Evolutionary conservation across 2,329 filamentous ascomycete species (phyloP), one percentile per base, ranked within the genome.

Genomic region (Alternaria atra): DNA sequence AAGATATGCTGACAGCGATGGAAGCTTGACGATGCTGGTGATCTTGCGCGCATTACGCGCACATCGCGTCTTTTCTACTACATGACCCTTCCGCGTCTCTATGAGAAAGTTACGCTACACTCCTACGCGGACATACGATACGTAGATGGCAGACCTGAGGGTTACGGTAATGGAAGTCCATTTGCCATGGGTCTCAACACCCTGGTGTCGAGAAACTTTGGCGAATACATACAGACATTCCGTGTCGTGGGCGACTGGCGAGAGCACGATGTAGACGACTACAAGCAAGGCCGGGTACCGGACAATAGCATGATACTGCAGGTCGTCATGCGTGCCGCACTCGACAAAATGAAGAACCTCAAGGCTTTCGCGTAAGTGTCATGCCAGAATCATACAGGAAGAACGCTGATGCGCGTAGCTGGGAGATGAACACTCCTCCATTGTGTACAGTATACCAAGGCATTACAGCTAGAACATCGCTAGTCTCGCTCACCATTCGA

Each of bases 301-400:
- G 87, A 89, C 75, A 87, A 84, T 44, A 85, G 83, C 37, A 89
- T 89, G 85, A 83, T 90, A 80, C 77, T 89, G 69, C 88, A 87
- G 71, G 85, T 88, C 51, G 81, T 84, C 2, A 79, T 88, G 52
- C 83, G 87, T 58, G 86, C 85, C 3, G 86, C 85, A 2, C 77
- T 88, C 34, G 86, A 89, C 73, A 84, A 81, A 73, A 89, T 87
- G 85, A 78, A 77, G 15, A 83, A 82, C 48, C 76, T 90, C 62
- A 76, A 83, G 60, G 80, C 79, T 12, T 88, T 89, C 69, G 82
- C 76, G 81, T 84, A 76, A 23, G 79, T 73, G 20, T 27, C 40
- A n/a, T 10, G 25, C 30, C 32, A n/a, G 13, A 17, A 12, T 4
- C 20, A 10, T 32, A n/a, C 4, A 5, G 5, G 34, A 39, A 20